Percentiles rank a stretch among this genome's conserved stretches.
phyloP scores from a whole-genome alignment of 257 asterid species.

The Jacaranda copaia region DNA sequence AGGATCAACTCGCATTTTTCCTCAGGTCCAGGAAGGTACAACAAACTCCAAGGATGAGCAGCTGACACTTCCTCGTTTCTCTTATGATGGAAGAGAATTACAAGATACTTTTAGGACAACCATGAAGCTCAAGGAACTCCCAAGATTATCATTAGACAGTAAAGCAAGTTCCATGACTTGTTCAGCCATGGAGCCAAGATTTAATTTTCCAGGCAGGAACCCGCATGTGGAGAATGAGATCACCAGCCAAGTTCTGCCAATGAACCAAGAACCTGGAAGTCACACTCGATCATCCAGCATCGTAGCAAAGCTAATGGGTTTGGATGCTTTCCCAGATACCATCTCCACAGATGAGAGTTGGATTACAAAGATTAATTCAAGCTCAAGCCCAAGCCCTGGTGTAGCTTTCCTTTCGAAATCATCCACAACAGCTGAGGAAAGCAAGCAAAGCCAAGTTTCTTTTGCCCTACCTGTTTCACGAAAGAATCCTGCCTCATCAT shows the following conservation, averaged over 20 bases:
- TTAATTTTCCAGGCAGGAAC: constrained; percentile 44
- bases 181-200: constrained; percentile 54
- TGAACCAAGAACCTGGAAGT: constrained; percentile 55
- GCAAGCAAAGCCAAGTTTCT: constrained; percentile 44
- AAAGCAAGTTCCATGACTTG: constrained; percentile 57
- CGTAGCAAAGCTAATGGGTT: constrained; percentile 89
- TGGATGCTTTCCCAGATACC: constrained; percentile 66
- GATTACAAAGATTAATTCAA: constrained; percentile 27
- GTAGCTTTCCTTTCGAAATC: constrained; percentile 36
- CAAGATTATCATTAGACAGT: constrained; percentile 88
- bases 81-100: constrained; percentile 79
- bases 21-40: constrained; percentile 22
- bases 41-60: constrained; percentile 47
- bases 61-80: constrained; percentile 60
- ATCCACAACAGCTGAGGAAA: constrained; percentile 41
- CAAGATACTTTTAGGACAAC: constrained; percentile 51
- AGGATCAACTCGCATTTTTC: constrained; percentile 35
- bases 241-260: constrained; percentile 23
- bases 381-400: constrained; percentile 22
- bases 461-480: constrained; percentile 16
- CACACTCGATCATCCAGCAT: constrained; percentile 67
- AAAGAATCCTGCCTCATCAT: constrained; percentile 33
- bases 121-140: constrained; percentile 67
- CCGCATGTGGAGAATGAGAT: constrained; percentile 40
- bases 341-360: constrained; percentile 41